These are phyloP conservation scores for Pichia scutulata DNA, from an alignment of 805 yeast genomes.

Conservation along the genomic window DNA sequence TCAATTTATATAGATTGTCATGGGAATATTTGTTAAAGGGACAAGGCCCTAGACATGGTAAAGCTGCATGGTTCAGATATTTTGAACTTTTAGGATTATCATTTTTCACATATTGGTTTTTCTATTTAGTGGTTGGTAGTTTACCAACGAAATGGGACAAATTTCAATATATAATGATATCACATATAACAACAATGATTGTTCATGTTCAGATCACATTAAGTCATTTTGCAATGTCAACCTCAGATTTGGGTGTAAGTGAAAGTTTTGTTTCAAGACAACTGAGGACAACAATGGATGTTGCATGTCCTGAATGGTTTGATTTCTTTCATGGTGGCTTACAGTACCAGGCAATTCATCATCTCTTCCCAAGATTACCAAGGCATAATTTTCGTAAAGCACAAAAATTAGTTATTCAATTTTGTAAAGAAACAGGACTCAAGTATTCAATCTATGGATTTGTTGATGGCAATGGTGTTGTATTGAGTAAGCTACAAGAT, in stretches of 20 bases:
- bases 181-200: constrained; percentile 78
- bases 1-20: constrained; percentile 73
- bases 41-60: constrained; percentile 70
- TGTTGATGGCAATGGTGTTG: constrained; percentile 65
- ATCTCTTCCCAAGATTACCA: constrained; percentile 82
- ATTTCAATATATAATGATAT: constrained; percentile 55
- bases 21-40: constrained; percentile 74
- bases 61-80: constrained; percentile 82
- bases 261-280: constrained; percentile 79
- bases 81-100: constrained; percentile 64
- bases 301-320: constrained; percentile 87
- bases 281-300: constrained; percentile 89
- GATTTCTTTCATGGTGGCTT: constrained; percentile 89
- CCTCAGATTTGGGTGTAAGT: constrained; percentile 72
- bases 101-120: constrained; percentile 76
- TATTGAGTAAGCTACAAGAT: constrained; percentile 61
- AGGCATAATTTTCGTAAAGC: constrained; percentile 76
- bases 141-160: constrained; percentile 49
- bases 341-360: constrained; percentile 88
- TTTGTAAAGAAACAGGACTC: constrained; percentile 70
- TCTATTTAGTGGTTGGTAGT: constrained; percentile 50
- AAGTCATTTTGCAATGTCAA: constrained; percentile 90
- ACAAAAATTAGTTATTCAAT: constrained; percentile 64
- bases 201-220: constrained; percentile 91
- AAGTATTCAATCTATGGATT: constrained; percentile 82